These are phyloP conservation scores for Cucurbita ficifolia DNA, from an alignment of 306 rosid species.

Conservation along the genomic window DNA sequence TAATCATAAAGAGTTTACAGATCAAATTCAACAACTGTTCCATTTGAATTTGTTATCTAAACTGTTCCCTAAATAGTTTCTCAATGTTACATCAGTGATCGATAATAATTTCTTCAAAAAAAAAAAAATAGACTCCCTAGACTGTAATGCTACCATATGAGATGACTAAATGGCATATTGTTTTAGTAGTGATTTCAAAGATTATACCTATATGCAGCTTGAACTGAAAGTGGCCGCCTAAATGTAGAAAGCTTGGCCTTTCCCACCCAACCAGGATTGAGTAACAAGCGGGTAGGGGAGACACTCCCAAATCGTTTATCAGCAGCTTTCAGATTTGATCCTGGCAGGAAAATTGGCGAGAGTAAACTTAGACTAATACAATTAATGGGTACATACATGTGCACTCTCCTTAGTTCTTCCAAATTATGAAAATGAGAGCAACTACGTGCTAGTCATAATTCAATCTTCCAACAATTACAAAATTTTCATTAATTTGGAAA, in stretches of 20 bases:
- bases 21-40: neutral
- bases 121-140: neutral
- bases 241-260: constrained; percentile 23
- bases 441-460: neutral
- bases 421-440: neutral
- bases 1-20: neutral
- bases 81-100: neutral
- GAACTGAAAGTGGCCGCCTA: constrained; percentile 43
- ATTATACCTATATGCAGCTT: constrained; percentile 63
- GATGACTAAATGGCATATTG: neutral
- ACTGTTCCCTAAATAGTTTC: neutral
- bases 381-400: neutral
- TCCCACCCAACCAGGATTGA: constrained; percentile 16
- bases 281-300: constrained; percentile 23
- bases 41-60: neutral
- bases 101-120: neutral
- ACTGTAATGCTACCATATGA: neutral
- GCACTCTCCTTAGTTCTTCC: neutral
- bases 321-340: constrained; percentile 22
- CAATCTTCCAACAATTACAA: neutral
- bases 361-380: neutral
- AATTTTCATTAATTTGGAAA: neutral
- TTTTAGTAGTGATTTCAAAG: neutral
- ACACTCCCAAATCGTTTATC: constrained; percentile 23
- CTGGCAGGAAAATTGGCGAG: constrained; percentile 17